phyloP scores from a whole-genome alignment of 2,329 filamentous ascomycete genomes.

The Helotiales sp. region DNA sequence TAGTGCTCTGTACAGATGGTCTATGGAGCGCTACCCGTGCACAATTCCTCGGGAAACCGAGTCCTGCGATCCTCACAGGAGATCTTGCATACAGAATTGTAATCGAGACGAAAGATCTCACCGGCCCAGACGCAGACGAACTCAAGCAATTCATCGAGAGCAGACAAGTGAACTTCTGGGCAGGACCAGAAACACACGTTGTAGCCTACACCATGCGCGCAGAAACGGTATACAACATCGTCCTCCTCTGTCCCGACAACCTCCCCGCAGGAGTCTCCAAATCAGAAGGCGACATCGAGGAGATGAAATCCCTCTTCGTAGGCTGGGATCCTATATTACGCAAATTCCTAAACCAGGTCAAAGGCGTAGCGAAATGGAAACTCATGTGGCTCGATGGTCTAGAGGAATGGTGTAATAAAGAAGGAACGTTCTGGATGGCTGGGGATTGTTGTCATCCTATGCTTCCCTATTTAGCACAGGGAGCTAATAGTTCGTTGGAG shows the following conservation, averaged over 20 bases:
- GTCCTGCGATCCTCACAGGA: slow-evolving; percentile 56
- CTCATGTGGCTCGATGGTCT: slow-evolving; percentile 52
- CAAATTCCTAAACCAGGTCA: slow-evolving; percentile 48
- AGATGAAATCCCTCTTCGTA: slow-evolving; percentile 60
- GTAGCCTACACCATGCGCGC: slow-evolving; percentile 62
- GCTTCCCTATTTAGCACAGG: slow-evolving; percentile 64
- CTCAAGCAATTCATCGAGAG: slow-evolving; percentile 53
- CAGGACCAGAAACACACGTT: slow-evolving; percentile 60
- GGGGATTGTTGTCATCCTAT: slow-evolving; percentile 66
- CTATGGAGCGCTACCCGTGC: slow-evolving; percentile 60
- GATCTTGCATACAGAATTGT: slow-evolving; percentile 67
- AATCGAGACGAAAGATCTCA: slow-evolving; percentile 50
- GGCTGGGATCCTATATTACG: slow-evolving; percentile 63
- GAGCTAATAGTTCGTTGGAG: slow-evolving; percentile 67
- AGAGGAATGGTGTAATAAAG: slow-evolving; percentile 25
- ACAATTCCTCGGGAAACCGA: slow-evolving; percentile 45
- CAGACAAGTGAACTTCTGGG: slow-evolving; percentile 60
- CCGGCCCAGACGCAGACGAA: slow-evolving; percentile 44
- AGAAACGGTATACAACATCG: slow-evolving; percentile 64
- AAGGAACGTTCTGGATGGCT: slow-evolving; percentile 32
- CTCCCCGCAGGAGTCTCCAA: slow-evolving; percentile 54
- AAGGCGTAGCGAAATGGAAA: slow-evolving; percentile 68
- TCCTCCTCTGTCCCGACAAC: slow-evolving; percentile 64
- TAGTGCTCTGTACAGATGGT: slow-evolving; percentile 64
- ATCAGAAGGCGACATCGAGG: slow-evolving; percentile 53